phyloP scores from a whole-genome alignment of 2,329 filamentous ascomycete genomes.

The Coniochaeta pulveracea region DNA sequence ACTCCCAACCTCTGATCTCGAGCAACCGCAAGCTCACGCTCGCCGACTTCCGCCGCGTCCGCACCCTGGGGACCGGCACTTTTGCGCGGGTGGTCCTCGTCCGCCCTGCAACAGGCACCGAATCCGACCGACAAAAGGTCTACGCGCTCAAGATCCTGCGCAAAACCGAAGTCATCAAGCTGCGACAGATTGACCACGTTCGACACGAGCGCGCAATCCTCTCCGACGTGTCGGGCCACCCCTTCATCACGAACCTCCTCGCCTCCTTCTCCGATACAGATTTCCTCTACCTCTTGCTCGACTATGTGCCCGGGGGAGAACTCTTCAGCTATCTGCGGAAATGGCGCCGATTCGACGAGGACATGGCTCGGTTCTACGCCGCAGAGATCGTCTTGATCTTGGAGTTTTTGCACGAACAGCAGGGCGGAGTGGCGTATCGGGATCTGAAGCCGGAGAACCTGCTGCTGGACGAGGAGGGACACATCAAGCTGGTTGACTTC shows the following conservation, averaged over 20 bases:
- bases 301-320: constrained; percentile 75
- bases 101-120: constrained; percentile 40
- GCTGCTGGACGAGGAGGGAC: constrained; percentile 63
- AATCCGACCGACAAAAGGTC: constrained; percentile 50
- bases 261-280: constrained; percentile 72
- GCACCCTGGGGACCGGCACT: constrained; percentile 69
- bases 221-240: constrained; percentile 65
- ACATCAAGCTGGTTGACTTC: constrained; percentile 77
- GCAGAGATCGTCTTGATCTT: constrained; percentile 76
- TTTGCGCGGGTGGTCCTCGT: constrained; percentile 78
- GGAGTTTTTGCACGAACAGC: constrained; percentile 68
- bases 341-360: constrained; percentile 68
- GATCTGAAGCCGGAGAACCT: constrained; percentile 80
- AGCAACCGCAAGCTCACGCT: constrained; percentile 22
- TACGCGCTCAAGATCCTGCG: constrained; percentile 74
- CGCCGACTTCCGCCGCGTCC: constrained; percentile 60
- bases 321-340: constrained; percentile 74
- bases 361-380: constrained; percentile 69
- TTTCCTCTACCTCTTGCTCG: constrained; percentile 72
- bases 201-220: constrained; percentile 73
- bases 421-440: constrained; percentile 68
- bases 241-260: constrained; percentile 71
- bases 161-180: constrained; percentile 61
- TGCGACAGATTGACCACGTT: constrained; percentile 82
- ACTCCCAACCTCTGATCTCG: background rate